These are phyloP conservation scores for Opeltia flavorubescens DNA, from an alignment of 495 filamentous ascomycete species.

Conservation along the genomic window DNA sequence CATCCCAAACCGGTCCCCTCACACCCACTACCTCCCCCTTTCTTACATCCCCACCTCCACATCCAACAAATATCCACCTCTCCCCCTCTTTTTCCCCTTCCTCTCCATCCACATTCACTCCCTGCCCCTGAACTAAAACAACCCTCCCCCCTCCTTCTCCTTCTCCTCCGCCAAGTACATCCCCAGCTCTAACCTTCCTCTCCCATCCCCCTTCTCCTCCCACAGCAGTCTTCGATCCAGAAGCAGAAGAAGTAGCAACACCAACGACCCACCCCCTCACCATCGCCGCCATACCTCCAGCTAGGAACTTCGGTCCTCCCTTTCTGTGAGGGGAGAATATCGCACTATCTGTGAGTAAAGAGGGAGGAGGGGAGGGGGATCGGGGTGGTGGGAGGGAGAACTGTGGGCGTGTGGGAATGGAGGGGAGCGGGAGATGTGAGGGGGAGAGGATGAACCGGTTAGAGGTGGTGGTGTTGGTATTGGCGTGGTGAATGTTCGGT, in stretches of 20 bases:
- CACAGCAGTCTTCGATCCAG: too few relatives aligned
- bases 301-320: background rate
- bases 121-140: constrained; percentile 11
- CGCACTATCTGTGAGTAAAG: background rate
- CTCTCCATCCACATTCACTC: background rate
- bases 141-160: constrained; percentile 6
- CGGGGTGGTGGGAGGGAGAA: background rate
- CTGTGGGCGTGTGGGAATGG: constrained; percentile 7
- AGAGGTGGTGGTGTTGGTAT: constrained; percentile 7
- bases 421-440: constrained; percentile 9
- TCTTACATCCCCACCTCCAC: constrained; percentile 2
- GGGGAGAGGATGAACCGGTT: constrained; percentile 7
- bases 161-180: background rate
- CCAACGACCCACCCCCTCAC: background rate
- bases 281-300: background rate
- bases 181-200: too few relatives aligned
- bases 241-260: background rate
- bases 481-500: too few relatives aligned
- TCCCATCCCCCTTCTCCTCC: too few relatives aligned
- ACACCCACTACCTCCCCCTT: background rate
- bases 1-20: background rate
- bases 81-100: background rate
- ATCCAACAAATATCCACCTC: too few relatives aligned
- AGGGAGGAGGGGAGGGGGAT: background rate
- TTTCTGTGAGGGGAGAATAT: background rate